These are phyloP conservation scores for Thermothielavioides terrestris DNA, from an alignment of 495 filamentous ascomycete species.

Conservation along the genomic window DNA sequence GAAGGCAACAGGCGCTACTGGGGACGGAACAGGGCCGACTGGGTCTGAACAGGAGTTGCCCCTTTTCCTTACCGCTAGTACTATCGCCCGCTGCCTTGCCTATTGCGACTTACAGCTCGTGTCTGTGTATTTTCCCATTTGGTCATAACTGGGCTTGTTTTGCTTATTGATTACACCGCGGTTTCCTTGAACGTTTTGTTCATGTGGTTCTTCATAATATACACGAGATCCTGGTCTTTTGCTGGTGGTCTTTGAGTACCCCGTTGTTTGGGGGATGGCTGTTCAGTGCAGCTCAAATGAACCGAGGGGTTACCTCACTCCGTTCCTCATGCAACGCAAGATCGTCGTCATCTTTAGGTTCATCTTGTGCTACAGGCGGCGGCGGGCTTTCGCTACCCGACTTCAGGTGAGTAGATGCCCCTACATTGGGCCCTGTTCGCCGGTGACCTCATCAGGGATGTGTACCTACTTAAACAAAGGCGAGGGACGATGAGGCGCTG, in stretches of 20 bases:
- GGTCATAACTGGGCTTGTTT: slow-evolving; percentile 24
- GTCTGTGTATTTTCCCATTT: slow-evolving; percentile 27
- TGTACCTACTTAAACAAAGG: no score
- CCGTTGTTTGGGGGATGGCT: no score
- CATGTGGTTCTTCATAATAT: neutral
- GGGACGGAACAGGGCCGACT: slow-evolving; percentile 5
- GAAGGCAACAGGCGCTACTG: neutral
- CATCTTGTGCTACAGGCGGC: no score
- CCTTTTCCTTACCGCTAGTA: slow-evolving; percentile 5
- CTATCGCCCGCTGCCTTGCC: neutral
- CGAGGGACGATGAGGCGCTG: no score
- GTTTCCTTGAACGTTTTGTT: neutral
- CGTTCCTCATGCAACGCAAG: no score
- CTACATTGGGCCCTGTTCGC: no score
- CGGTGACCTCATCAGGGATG: no score
- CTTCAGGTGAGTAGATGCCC: no score
- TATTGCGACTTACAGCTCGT: slow-evolving; percentile 5
- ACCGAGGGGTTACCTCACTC: no score
- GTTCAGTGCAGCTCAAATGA: no score
- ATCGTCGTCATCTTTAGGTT: no score
- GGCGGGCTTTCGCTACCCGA: no score
- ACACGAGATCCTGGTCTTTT: neutral
- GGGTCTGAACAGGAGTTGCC: slow-evolving; percentile 9
- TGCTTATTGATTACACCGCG: slow-evolving; percentile 7
- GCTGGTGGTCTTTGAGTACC: neutral